Conservation (phyloP, 352 stramenopile genomes). For the Phytophthora ohioensis region DNA sequence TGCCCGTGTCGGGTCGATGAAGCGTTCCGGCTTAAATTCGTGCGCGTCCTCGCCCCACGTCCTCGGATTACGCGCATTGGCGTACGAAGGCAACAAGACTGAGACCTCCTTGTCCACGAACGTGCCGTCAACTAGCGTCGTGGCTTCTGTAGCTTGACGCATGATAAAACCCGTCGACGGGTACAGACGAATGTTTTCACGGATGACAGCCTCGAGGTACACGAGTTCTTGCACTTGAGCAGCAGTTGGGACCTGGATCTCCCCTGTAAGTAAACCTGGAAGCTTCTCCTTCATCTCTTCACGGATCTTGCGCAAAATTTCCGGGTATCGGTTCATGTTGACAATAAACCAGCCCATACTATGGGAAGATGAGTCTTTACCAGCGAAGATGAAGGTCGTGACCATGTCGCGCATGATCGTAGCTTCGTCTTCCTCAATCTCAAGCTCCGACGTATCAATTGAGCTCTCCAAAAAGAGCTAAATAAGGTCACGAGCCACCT, state of each 20-base stretch:
- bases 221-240: conserved; percentile 52
- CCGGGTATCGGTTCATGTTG: conserved; percentile 31
- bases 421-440: conserved; percentile 29
- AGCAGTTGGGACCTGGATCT: conserved; percentile 32
- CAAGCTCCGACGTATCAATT: neutral
- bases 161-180: conserved; percentile 57
- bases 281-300: conserved; percentile 51
- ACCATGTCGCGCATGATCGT: conserved; percentile 68
- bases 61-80: conserved; percentile 5
- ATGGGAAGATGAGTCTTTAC: conserved; percentile 70
- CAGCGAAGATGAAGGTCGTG: conserved; percentile 74
- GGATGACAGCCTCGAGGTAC: conserved; percentile 63
- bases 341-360: conserved; percentile 70
- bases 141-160: conserved; percentile 44
- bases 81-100: conserved; percentile 5
- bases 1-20: conserved; percentile 6
- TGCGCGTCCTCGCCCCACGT: conserved; percentile 5
- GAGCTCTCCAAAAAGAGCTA: conserved; percentile 8
- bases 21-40: conserved; percentile 3
- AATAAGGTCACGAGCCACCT: conserved; percentile 7
- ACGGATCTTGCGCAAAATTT: conserved; percentile 52
- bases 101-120: conserved; percentile 34
- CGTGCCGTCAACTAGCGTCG: conserved; percentile 57
- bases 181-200: conserved; percentile 66
- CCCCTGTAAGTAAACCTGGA: conserved; percentile 20